Percentiles rank a stretch among this genome's conserved stretches.
Conservation (phyloP, 140 eudicot species). For the Ambrosia hybrid region DNA sequence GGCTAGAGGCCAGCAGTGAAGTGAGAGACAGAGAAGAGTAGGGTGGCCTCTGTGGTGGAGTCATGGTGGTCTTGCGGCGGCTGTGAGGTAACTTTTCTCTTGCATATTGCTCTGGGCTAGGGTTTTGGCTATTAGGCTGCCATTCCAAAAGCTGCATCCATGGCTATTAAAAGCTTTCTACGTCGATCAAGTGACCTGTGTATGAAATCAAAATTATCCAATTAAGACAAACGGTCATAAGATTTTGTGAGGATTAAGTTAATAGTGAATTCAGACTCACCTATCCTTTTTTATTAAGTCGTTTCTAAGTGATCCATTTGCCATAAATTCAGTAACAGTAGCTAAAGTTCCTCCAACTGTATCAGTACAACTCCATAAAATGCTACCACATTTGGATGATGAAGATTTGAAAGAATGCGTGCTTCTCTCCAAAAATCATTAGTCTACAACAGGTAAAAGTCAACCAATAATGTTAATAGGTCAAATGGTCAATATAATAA, state of each 20-base stretch:
- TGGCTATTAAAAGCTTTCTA: constrained; percentile 17
- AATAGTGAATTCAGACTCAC: constrained; percentile 20
- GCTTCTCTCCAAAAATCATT: constrained; percentile 96
- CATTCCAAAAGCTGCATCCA: constrained; percentile 23
- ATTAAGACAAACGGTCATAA: constrained; percentile 3
- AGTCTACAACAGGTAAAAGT: constrained; percentile 41
- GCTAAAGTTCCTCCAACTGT: constrained; percentile 49
- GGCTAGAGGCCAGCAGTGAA: too few relatives aligned
- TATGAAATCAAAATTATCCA: neutral
- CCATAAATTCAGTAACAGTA: constrained; percentile 54
- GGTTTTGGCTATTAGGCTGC: too few relatives aligned
- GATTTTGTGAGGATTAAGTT: neutral
- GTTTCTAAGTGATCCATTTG: constrained; percentile 46
- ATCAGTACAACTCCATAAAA: constrained; percentile 55
- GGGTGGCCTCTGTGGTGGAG: too few relatives aligned
- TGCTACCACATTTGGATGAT: constrained; percentile 60
- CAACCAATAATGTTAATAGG: neutral
- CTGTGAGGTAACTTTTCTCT: too few relatives aligned
- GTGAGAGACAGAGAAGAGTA: too few relatives aligned
- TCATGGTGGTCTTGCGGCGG: too few relatives aligned
- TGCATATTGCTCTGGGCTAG: too few relatives aligned
- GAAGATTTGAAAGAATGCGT: constrained; percentile 73
- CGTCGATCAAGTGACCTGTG: constrained; percentile 24
- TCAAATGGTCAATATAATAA: neutral
- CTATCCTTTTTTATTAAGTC: constrained; percentile 36